Evolutionary conservation across 306 rosid species (phyloP), one percentile per base, ranked within the genome.

Genomic region (Heteromeles arbutifolia): DNA sequence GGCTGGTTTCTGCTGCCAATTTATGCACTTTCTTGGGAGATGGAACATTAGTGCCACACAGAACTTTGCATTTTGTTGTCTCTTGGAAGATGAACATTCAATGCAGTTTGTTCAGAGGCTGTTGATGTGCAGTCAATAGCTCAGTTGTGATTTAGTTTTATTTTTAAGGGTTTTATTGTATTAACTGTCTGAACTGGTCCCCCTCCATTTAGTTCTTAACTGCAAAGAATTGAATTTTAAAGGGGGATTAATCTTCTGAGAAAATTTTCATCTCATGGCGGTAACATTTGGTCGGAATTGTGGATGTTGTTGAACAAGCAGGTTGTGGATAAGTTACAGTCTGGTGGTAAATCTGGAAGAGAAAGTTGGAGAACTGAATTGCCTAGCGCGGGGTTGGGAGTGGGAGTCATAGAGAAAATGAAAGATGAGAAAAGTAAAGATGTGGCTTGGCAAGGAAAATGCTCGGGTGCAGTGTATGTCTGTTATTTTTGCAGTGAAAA

Each of bases 391-490:
- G 97, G 98, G 69, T 79, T 94, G 52, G 95, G 96, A 69, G 74
- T 45, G 37, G 89, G 75, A 77, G 92, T 88, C 84, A 72, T 94
- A 50, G 90, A 87, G 58, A 84, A 74, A 63, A 82, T 94, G 98
- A 87, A 83, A 59, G 88, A 86, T 52, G 96, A 90, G 85, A 94
- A 94, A 80, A 78, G 64, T 73, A 90, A 87, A 0, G 97, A 94
- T 79, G 90, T 71, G 31, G 84, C 52, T 80, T 94, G 98, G 98
- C 95, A 90, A 77, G 98, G 98, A 61, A 94, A 92, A 94, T 94
- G 98, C 88, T 94, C 97, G 62, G 98, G 98, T 84, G 90, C 98
- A 85, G 97, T 94, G 98, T 94, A 94, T 83, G 97, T 94, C 78
- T 25, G 77, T 50, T 72, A 77, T 81, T 37, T 31, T 56, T 70